Evolutionary conservation across 805 yeast species (phyloP), one percentile per base, ranked within the genome.

Genomic region (Candida palmyrensis): DNA sequence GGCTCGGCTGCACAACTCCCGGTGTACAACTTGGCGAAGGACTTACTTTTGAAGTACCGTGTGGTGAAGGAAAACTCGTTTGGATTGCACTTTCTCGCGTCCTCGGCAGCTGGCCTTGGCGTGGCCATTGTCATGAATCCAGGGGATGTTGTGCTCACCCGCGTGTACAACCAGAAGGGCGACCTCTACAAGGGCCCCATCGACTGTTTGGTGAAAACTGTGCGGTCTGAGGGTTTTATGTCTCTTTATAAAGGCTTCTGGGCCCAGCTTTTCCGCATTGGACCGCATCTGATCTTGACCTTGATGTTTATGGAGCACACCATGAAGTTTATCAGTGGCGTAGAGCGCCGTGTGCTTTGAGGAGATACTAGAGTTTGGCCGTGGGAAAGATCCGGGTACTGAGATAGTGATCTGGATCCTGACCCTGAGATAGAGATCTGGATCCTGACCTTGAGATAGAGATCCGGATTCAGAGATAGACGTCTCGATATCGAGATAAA

Each of bases 101-200:
- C 88, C 27, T 77, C 89, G 1, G 62, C 73, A 42, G 80, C 96
- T 6, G 98, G 98, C 28, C 55, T 88, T 25, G 96, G 96, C 47
- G 97, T 92, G 20, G 89, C 94, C 32, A 68, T 89, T 14, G 95
- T 86, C 20, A 90, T 92, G 97, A 92, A 89, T 56, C 97, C 98
- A 11, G 88, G 96, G 77, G 98, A 92, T 59, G 97, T 92, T 28
- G 73, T 92, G 33, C 68, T 92, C 61, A 92, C 98, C 1, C 77
- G 98, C 65, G 82, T 92, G 56, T 92, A 90, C 62, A 92, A 92
- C 60, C 97, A 92, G 57, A 84, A 81, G 59, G 96, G 95, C 30
- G 73, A 84, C 49, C 72, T 83, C 33, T 92, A 92, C 62, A 71
- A 66, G 32, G 95, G 95, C 7, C 94, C 96, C 2, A 44, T 88